Base-by-base conservation (phyloP, 352 stramenopile species). In the Pythium sp. region DNA sequence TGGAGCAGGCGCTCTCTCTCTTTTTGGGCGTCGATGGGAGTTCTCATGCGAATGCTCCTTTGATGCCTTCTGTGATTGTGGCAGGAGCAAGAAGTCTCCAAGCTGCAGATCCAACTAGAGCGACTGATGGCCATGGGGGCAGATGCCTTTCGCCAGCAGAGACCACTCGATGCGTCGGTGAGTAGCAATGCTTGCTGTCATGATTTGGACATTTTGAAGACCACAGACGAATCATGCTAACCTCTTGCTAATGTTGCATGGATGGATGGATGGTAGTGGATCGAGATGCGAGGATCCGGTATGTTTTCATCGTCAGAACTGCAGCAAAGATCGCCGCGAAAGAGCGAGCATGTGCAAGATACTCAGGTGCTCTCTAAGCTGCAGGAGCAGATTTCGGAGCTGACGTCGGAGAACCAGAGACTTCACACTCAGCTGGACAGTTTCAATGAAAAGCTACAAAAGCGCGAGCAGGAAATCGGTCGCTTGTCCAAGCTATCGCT, bases 401-500 rank as follows among this genome's bases (percentile, higher is more conserved):
- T 92, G 18, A 89, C 62, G 5, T 62, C 55, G 26, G 83, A 91
- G 65, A 84, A 91, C 47, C 69, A 69, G 20, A 70, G 68, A n/a
- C 64, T 89, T 24, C 76, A 73, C 26, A 66, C 73, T 11, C 67
- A 82, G 28, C 76, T 72, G 26, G 68, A 81, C 2, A 41, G 75
- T 11, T 78, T 93, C n/a, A 64, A 72, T 38, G 76, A 83, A 7
- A 89, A 89, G 38, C 53, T 95, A 9, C 59, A 70, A 9, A 78
- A 87, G 61, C 86, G 84, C 7, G 87, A 95, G 64, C 62, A 82
- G 24, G 87, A 95, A 69, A 95, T 94, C 38, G 69, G 71, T 34
- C 78, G 84, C 20, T 70, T 93, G 9, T 78, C 79, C 6, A 89
- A 87, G 64, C 51, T 91, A 3, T 77, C 75, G 2, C 71, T 80